Percentiles rank a stretch among this genome's conserved stretches.
Conservation (phyloP, 768 basidiomycete genomes). For the Ramaria sp. region DNA sequence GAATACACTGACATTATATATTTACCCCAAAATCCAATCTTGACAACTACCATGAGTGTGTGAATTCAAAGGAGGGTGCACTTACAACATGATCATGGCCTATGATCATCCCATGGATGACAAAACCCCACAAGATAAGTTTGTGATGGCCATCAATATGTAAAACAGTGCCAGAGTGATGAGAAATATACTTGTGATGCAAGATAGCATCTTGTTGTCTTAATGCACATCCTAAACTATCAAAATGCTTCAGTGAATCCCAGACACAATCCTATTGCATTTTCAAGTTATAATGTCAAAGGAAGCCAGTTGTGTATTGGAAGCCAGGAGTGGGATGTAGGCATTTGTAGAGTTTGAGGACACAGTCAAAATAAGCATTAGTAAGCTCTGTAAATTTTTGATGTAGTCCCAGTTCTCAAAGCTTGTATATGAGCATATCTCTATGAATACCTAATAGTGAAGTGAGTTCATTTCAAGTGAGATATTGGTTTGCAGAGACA, state of each 20-base stretch:
- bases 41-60: too few relatives aligned
- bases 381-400: constrained; percentile 6
- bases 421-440: constrained; percentile 13
- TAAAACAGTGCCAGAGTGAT: background rate
- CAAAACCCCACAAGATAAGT: constrained; percentile 8
- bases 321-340: constrained; percentile 14
- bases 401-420: constrained; percentile 11
- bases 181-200: background rate
- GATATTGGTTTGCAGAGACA: constrained; percentile 6
- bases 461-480: constrained; percentile 12
- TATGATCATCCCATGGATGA: background rate
- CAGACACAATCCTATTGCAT: constrained; percentile 12
- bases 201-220: background rate
- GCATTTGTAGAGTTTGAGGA: constrained; percentile 8
- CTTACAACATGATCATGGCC: constrained; percentile 2
- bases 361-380: background rate
- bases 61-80: background rate
- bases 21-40: too few relatives aligned
- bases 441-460: constrained; percentile 12
- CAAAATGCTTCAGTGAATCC: too few relatives aligned
- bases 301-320: constrained; percentile 13
- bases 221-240: constrained; percentile 16
- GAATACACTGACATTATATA: too few relatives aligned
- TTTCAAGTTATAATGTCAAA: constrained; percentile 15
- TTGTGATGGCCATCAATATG: background rate